Conservation (phyloP, 345 rosid genomes). For the Populus nigra region DNA sequence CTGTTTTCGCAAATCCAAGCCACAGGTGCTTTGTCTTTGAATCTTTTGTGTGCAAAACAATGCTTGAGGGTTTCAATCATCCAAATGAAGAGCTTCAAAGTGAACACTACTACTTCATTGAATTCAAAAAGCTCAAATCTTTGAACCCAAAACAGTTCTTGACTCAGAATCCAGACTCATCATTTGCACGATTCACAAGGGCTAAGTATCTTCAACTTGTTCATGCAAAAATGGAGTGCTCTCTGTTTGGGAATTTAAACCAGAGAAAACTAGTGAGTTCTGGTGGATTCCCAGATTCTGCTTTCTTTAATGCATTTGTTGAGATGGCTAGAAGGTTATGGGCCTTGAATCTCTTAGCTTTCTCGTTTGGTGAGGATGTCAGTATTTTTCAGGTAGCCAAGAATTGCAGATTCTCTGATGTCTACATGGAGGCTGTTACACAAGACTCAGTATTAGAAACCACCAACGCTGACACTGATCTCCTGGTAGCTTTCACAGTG, state of each 20-base stretch:
- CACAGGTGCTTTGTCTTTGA: conserved; percentile 65
- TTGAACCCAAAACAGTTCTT: conserved; percentile 43
- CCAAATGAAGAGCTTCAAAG: conserved; percentile 18
- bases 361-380: conserved; percentile 52
- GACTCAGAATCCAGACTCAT: conserved; percentile 49
- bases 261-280: conserved; percentile 70
- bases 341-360: conserved; percentile 71
- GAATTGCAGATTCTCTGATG: conserved; percentile 78
- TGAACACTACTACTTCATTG: conserved; percentile 38
- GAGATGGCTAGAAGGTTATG: conserved; percentile 85
- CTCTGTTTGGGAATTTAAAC: conserved; percentile 79
- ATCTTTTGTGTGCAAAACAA: conserved; percentile 62
- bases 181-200: conserved; percentile 51
- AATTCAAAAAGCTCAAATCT: conserved; percentile 52
- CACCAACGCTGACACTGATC: conserved; percentile 20
- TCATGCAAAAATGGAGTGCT: conserved; percentile 96
- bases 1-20: conserved; percentile 39
- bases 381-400: conserved; percentile 60
- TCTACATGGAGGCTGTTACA: conserved; percentile 78
- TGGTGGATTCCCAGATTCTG: conserved; percentile 77
- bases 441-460: conserved; percentile 46
- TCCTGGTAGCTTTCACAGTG: conserved; percentile 78
- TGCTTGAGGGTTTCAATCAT: conserved; percentile 63
- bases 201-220: conserved; percentile 67
- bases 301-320: conserved; percentile 55